Conservation (phyloP, 2,329 filamentous ascomycete genomes). For the Fusarium graminum region DNA sequence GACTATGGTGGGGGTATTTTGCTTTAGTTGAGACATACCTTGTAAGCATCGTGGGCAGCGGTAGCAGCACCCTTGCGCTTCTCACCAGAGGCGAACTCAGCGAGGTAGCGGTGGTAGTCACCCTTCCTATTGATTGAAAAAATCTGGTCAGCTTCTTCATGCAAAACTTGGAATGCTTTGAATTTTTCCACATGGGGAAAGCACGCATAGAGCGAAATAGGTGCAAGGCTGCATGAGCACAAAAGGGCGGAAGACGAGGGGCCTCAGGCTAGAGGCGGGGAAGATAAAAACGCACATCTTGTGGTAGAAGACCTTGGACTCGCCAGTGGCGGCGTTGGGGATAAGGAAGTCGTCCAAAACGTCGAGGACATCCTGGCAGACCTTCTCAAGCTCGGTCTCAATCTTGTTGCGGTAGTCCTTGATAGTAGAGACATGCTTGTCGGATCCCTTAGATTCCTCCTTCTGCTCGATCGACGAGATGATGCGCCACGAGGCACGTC, state of each 20-base stretch:
- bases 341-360: constrained; percentile 94
- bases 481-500: constrained; percentile 99
- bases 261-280: constrained; percentile 36
- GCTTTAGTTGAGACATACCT: constrained; percentile 70
- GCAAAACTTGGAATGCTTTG: constrained; percentile 10
- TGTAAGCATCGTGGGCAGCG: constrained; percentile 94
- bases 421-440: constrained; percentile 94
- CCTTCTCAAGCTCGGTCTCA: constrained; percentile 95
- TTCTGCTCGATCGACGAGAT: constrained; percentile 99
- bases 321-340: constrained; percentile 93
- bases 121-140: constrained; percentile 75
- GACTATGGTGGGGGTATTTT: constrained; percentile 37
- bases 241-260: constrained; percentile 38
- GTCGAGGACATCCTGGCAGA: constrained; percentile 97
- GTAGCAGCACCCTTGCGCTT: constrained; percentile 91
- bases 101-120: constrained; percentile 95
- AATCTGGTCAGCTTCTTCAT: constrained; percentile 27
- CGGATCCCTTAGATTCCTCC: constrained; percentile 98
- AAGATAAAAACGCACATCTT: constrained; percentile 83
- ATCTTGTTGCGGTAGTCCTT: constrained; percentile 99
- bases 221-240: constrained; percentile 27
- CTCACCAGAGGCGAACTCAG: constrained; percentile 92
- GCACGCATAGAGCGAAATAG: constrained; percentile 20
- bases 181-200: constrained; percentile 4
- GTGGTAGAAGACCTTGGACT: constrained; percentile 99